phyloP scores from a whole-genome alignment of 805 yeast species.

The Lipomyces kockii region DNA sequence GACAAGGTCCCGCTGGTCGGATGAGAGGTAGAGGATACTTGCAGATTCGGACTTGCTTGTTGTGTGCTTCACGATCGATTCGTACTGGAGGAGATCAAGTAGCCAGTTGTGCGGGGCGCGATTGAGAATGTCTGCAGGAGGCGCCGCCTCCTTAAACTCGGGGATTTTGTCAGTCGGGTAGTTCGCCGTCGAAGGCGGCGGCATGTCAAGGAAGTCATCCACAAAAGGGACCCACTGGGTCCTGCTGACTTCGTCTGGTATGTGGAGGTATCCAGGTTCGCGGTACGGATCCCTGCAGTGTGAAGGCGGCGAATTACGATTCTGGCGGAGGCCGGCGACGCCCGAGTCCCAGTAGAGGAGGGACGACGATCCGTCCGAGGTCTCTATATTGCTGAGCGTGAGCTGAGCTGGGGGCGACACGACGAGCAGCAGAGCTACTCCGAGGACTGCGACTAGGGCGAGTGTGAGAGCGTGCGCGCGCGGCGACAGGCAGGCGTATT shows the following conservation, averaged over 20 bases:
- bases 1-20: conserved; percentile 16
- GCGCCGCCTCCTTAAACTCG: conserved; percentile 22
- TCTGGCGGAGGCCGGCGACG: not conserved
- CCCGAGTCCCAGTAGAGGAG: not conserved
- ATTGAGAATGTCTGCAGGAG: conserved; percentile 13
- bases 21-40: conserved; percentile 9
- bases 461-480: not conserved
- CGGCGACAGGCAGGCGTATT: not conserved
- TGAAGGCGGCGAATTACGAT: not conserved
- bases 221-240: conserved; percentile 28
- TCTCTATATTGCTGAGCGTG: not conserved
- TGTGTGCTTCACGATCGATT: not conserved
- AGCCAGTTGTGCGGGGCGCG: conserved; percentile 29
- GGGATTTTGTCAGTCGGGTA: conserved; percentile 28
- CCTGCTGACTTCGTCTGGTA: conserved; percentile 1
- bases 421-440: not conserved
- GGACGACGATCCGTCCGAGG: not conserved
- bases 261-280: conserved; percentile 26
- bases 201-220: conserved; percentile 14
- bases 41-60: not conserved
- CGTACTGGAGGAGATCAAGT: conserved; percentile 13
- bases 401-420: not conserved
- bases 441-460: not conserved
- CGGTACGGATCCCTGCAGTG: conserved; percentile 31
- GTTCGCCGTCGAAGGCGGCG: conserved; percentile 24